Evolutionary conservation across 345 rosid genomes (phyloP), one percentile per base, ranked within the genome.

Genomic region (Euphorbia pulcherrima): DNA sequence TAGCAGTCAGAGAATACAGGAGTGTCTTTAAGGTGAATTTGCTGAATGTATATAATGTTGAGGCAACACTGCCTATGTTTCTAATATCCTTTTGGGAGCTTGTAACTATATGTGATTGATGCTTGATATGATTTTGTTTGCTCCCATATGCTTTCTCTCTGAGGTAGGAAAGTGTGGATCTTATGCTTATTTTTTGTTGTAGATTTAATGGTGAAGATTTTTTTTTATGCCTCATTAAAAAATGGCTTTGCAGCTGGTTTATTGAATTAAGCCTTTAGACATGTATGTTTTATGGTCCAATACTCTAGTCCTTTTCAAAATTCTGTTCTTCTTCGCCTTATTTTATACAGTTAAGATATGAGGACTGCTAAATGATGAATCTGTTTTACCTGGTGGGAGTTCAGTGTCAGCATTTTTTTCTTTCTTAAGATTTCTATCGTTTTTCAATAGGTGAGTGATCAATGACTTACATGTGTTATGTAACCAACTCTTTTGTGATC

Each of bases 31-130:
- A 41, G 48, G 59, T 29, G 27, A n/a, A 53, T 39, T 41, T 48
- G 29, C 18, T 9, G 40, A 28, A 7, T 60, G 26, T 64, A n/a
- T 64, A 28, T 18, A 52, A 29, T 51, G 16, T 54, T 16, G 10
- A 9, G 65, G 48, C 40, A 20, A 16, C 14, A 44, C 65, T 39
- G 65, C 50, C n/a, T 40, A 10, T 61, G 64, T 3, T 57, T 55
- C 30, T 18, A 12, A 57, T 28, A 28, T 57, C 11, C 52, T 57
- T 39, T 29, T 44, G 26, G 17, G 13, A 57, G 53, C 28, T 9
- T 50, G 20, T 57, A 41, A 39, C 52, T 35, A 13, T 13, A 50
- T 13, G 26, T 8, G 28, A 23, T 50, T 27, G 64, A 53, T 40
- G 10, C 21, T 62, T 40, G 2, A 40, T 13, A 39, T 18, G 50